Conservation (phyloP, 2,329 filamentous ascomycete species). For the Didymellaceae sp. region DNA sequence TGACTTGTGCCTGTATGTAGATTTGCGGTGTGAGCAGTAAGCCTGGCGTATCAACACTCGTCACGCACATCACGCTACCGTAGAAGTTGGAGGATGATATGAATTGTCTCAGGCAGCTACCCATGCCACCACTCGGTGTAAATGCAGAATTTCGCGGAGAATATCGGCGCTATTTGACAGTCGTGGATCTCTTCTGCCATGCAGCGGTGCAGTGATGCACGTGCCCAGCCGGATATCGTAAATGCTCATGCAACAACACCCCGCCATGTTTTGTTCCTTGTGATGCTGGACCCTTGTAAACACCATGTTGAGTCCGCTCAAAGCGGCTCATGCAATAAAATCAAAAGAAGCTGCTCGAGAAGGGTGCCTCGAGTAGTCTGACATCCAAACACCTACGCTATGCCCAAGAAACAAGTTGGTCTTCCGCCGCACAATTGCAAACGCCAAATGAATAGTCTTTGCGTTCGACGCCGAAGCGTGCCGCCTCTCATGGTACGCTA, state of each 20-base stretch:
- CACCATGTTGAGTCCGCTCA: slow-evolving; percentile 21
- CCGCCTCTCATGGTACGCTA: slow-evolving; percentile 12
- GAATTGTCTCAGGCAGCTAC: slow-evolving; percentile 11
- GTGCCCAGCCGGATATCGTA: slow-evolving; percentile 22
- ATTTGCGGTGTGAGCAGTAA: not conserved
- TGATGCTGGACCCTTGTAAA: slow-evolving; percentile 26
- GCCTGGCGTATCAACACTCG: not conserved
- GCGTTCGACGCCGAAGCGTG: slow-evolving; percentile 13
- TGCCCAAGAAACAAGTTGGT: slow-evolving; percentile 36
- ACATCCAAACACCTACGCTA: slow-evolving; percentile 46
- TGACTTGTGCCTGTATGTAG: not conserved
- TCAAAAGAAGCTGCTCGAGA: slow-evolving; percentile 24
- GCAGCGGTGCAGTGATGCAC: slow-evolving; percentile 13
- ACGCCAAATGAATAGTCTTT: slow-evolving; percentile 20
- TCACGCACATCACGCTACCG: not conserved
- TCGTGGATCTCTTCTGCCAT: slow-evolving; percentile 12
- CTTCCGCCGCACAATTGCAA: slow-evolving; percentile 29
- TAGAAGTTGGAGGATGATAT: not conserved
- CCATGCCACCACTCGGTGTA: slow-evolving; percentile 1
- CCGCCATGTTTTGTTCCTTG: slow-evolving; percentile 21
- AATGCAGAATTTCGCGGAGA: slow-evolving; percentile 14
- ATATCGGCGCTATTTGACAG: slow-evolving; percentile 14
- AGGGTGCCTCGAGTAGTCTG: slow-evolving; percentile 28
- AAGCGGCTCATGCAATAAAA: slow-evolving; percentile 30
- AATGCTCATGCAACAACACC: slow-evolving; percentile 25